Evolutionary conservation across 139 green algal genomes (phyloP).

Genomic region (Chlamydomonas asymmetrica): DNA sequence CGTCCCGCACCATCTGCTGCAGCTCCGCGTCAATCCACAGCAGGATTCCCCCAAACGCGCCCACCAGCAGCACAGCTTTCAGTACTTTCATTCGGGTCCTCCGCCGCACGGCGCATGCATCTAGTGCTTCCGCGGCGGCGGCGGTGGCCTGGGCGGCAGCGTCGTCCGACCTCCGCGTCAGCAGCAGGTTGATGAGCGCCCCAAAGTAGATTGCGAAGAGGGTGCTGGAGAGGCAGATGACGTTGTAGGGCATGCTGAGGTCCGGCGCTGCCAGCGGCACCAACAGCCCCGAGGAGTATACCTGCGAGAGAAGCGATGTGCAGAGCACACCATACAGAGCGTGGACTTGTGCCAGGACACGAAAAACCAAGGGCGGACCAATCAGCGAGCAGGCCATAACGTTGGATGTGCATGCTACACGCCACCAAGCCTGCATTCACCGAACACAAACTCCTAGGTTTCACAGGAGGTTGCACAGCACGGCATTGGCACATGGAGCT

Average conservation of each 20-base stretch:
- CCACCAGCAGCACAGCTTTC: slow-evolving; percentile 30
- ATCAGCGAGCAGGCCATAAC: no score
- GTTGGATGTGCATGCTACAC: no score
- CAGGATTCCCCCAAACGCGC: slow-evolving; percentile 26
- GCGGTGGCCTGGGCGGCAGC: not conserved
- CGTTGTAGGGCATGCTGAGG: slow-evolving; percentile 97
- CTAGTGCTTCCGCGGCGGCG: not conserved
- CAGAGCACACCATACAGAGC: no score
- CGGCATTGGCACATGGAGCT: no score
- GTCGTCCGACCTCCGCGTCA: slow-evolving; percentile 4
- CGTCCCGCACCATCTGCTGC: slow-evolving; percentile 7
- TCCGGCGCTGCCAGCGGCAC: slow-evolving; percentile 83
- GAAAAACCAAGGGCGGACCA: no score
- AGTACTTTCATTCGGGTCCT: not conserved
- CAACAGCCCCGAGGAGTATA: slow-evolving; percentile 60
- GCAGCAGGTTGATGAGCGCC: slow-evolving; percentile 54
- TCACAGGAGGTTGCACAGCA: no score
- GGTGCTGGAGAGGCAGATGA: slow-evolving; percentile 86
- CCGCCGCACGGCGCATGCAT: not conserved
- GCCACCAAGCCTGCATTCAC: no score
- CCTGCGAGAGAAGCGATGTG: slow-evolving; percentile 18
- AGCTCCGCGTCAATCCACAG: slow-evolving; percentile 54
- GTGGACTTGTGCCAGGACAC: no score
- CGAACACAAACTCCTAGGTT: no score
- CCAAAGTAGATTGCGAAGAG: slow-evolving; percentile 81